phyloP scores from a whole-genome alignment of 2,329 filamentous ascomycete species.

The Colletotrichum tabaci region DNA sequence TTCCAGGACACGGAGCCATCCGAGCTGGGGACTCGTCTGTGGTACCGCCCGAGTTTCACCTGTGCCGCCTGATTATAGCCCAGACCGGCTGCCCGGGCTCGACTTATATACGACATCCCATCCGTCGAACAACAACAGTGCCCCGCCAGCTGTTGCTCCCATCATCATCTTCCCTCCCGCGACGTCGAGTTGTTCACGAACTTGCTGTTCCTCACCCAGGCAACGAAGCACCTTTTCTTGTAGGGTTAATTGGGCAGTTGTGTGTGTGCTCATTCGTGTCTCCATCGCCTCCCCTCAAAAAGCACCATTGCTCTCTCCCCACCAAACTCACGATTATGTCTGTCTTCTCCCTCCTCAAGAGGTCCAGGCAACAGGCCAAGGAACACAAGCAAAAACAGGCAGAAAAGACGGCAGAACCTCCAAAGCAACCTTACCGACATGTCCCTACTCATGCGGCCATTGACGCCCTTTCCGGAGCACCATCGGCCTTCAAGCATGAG shows the following conservation, averaged over 20 bases:
- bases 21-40: slow-evolving; percentile 36
- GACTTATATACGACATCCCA: slow-evolving; percentile 32
- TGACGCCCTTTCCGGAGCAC: slow-evolving; percentile 70
- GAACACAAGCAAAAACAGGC: slow-evolving; percentile 65
- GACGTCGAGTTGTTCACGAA: background rate
- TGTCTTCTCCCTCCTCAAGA: slow-evolving; percentile 69
- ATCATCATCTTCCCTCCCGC: slow-evolving; percentile 6
- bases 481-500: slow-evolving; percentile 64
- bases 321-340: slow-evolving; percentile 61
- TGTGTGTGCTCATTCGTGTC: background rate
- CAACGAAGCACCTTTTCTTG: background rate
- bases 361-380: slow-evolving; percentile 69
- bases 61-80: slow-evolving; percentile 29
- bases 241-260: background rate
- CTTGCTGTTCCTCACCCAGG: background rate
- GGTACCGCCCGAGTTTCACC: slow-evolving; percentile 35
- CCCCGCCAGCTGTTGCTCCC: background rate
- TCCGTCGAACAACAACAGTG: slow-evolving; percentile 24
- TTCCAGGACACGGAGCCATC: slow-evolving; percentile 7
- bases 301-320: background rate
- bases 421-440: slow-evolving; percentile 68
- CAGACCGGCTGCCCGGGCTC: slow-evolving; percentile 32
- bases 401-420: slow-evolving; percentile 59
- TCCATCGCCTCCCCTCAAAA: background rate
- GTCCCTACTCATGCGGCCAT: slow-evolving; percentile 73